phyloP scores from a whole-genome alignment of 768 basidiomycete species.

The Strobilomyces confusus region DNA sequence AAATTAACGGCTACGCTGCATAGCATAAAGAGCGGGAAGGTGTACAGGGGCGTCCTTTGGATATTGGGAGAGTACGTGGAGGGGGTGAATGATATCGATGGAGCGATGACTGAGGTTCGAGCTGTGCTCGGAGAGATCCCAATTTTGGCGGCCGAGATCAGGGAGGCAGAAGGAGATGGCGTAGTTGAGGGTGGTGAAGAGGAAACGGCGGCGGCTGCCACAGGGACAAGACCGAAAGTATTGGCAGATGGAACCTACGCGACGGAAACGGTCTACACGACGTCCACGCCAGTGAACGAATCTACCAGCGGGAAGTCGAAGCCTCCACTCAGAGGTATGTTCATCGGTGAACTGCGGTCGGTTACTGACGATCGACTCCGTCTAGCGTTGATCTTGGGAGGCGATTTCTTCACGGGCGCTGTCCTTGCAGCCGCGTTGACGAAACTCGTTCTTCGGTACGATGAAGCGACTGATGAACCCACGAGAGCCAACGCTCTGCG shows the following conservation, averaged over 20 bases:
- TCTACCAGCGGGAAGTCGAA: slow-evolving; percentile 89
- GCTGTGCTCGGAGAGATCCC: slow-evolving; percentile 95
- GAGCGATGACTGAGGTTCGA: slow-evolving; percentile 72
- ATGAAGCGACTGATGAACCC: slow-evolving; percentile 48
- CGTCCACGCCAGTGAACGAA: slow-evolving; percentile 53
- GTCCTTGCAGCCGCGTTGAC: slow-evolving; percentile 88
- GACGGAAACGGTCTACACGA: slow-evolving; percentile 87
- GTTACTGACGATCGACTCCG: background rate
- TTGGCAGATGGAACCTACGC: slow-evolving; percentile 97
- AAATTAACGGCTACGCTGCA: slow-evolving; percentile 77
- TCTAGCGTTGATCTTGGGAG: slow-evolving; percentile 80
- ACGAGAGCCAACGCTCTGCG: slow-evolving; percentile 65
- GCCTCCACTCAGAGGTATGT: slow-evolving; percentile 80
- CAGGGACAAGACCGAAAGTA: slow-evolving; percentile 63
- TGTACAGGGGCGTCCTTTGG: slow-evolving; percentile 95
- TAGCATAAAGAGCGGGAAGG: slow-evolving; percentile 94
- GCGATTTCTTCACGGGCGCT: slow-evolving; percentile 95
- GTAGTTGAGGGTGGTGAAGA: slow-evolving; percentile 47
- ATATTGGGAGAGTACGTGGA: slow-evolving; percentile 96
- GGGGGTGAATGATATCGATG: slow-evolving; percentile 59
- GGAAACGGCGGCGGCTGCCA: slow-evolving; percentile 22
- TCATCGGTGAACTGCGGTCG: background rate
- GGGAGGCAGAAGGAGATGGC: slow-evolving; percentile 57
- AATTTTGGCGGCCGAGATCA: slow-evolving; percentile 88
- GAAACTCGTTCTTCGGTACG: slow-evolving; percentile 82